Evolutionary conservation across 1,139 yeast species (phyloP).

Genomic region (Taphrina flavorubra): DNA sequence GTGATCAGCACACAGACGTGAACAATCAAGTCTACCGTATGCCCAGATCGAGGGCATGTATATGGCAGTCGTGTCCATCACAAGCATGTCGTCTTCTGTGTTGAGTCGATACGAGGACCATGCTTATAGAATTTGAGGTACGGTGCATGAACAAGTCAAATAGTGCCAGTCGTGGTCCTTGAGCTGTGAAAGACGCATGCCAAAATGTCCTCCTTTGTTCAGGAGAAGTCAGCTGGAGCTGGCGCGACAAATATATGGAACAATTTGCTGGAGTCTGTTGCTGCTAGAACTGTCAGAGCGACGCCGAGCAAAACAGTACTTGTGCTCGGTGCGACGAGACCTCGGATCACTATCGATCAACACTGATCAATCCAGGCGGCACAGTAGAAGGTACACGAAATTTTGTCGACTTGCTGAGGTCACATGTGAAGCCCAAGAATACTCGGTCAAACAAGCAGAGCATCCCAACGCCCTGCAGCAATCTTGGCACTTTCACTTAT

Average conservation of each 20-base stretch:
- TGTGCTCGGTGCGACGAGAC: constrained; percentile 12
- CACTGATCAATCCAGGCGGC: constrained; percentile 14
- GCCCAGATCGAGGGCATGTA: no score
- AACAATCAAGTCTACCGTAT: neutral
- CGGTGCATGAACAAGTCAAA: no score
- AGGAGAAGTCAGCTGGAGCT: neutral
- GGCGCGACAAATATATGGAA: constrained; percentile 16
- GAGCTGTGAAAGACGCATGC: no score
- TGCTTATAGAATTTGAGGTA: no score
- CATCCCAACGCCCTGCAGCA: constrained; percentile 49
- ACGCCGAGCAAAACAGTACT: neutral
- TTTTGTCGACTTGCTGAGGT: constrained; percentile 11
- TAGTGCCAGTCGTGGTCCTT: no score
- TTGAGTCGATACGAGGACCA: no score
- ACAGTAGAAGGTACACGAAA: constrained; percentile 8
- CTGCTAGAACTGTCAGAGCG: neutral
- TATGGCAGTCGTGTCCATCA: no score
- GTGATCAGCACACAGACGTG: constrained; percentile 3
- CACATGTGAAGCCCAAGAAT: neutral
- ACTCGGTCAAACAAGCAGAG: constrained; percentile 15
- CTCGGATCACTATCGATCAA: neutral
- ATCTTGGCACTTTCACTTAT: constrained; percentile 53
- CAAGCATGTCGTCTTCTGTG: no score
- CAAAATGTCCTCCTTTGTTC: neutral
- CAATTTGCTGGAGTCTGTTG: constrained; percentile 16